Base-by-base conservation (phyloP, 768 basidiomycete genomes). In the Filobasidium floriforme region DNA sequence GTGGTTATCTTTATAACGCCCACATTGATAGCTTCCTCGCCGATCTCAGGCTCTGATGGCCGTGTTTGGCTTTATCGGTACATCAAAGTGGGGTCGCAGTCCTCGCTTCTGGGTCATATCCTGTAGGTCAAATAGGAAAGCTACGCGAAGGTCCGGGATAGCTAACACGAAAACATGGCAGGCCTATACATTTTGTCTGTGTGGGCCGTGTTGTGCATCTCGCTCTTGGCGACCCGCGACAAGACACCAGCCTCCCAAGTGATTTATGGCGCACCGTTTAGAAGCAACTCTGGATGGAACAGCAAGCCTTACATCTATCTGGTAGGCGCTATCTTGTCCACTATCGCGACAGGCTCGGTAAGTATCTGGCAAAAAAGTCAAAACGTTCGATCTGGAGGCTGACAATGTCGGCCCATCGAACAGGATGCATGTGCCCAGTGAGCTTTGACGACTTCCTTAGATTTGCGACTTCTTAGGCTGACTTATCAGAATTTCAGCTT, bases 341-440 rank as follows among this genome's bases (percentile, higher is more conserved):
- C 75, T 24, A 76, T 81, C 32, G 79, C 78, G 3, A 77, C 76
- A 24, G 80, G 80, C 1, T 72, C 70, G 19, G 71, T 64, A 46
- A 64, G 63, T 64, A 1, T 28, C 4, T 37, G 32, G 32, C 9
- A 9, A 37, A 9, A 37, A 37, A 37, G 32, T 9, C 32, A 37
- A 37, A 12, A 2, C 62, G 43, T 63, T 65, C 64, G 14, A 22
- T 28, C 14, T 11, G 28, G 32, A 19, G 12, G 11, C 44, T 14
- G 11, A 29, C n/a, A 49, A 44, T 44, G 18, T 41, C 43, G 43
- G 59, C 62, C 54, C 32, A 43, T 28, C 32, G 2, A 51, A 19
- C 67, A 77, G 69, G 80, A 81, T 66, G 79, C 78, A 1, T 76
- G 75, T 29, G 78, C 79, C 4, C 80, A 81, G 76, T 77, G 57